A percentile compares a stretch with the other conserved stretches of the same genome.
Evolutionary conservation across 106 monocot species (phyloP).

Genomic region (Hemerocallis citrina): DNA sequence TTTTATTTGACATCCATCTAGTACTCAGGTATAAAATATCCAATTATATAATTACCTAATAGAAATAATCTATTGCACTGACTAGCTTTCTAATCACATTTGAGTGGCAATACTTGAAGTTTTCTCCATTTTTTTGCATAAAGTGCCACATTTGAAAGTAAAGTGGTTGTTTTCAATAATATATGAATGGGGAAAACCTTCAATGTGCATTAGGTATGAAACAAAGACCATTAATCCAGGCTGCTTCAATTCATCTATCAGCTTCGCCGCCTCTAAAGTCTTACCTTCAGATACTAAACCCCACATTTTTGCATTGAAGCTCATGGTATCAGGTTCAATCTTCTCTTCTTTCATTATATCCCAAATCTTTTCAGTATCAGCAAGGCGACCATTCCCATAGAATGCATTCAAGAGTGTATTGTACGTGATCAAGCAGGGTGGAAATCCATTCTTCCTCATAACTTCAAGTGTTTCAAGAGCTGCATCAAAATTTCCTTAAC

Average conservation of each 20-base stretch:
- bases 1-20: too few relatives aligned
- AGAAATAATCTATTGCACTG: too few relatives aligned
- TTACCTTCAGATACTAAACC: slow-evolving; percentile 23
- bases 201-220: too few relatives aligned
- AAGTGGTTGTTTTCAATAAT: too few relatives aligned
- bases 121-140: too few relatives aligned
- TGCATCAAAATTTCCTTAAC: slow-evolving; percentile 30
- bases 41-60: too few relatives aligned
- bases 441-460: slow-evolving; percentile 34
- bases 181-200: too few relatives aligned
- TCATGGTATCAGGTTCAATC: slow-evolving; percentile 35
- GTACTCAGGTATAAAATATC: too few relatives aligned
- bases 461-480: slow-evolving; percentile 26
- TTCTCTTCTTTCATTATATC: slow-evolving; percentile 28
- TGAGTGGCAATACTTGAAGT: too few relatives aligned
- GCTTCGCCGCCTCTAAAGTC: slow-evolving; percentile 29
- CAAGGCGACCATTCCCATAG: slow-evolving; percentile 17
- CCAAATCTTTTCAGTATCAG: slow-evolving; percentile 46
- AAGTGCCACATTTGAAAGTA: too few relatives aligned
- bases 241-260: slow-evolving; percentile 16
- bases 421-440: slow-evolving; percentile 35
- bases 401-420: slow-evolving; percentile 45
- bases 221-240: too few relatives aligned
- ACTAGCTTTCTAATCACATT: too few relatives aligned
- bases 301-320: slow-evolving; percentile 58